Percentiles rank a stretch among this genome's conserved stretches.
Evolutionary conservation across 306 rosid genomes (phyloP).

Genomic region (Quercus mongolica): DNA sequence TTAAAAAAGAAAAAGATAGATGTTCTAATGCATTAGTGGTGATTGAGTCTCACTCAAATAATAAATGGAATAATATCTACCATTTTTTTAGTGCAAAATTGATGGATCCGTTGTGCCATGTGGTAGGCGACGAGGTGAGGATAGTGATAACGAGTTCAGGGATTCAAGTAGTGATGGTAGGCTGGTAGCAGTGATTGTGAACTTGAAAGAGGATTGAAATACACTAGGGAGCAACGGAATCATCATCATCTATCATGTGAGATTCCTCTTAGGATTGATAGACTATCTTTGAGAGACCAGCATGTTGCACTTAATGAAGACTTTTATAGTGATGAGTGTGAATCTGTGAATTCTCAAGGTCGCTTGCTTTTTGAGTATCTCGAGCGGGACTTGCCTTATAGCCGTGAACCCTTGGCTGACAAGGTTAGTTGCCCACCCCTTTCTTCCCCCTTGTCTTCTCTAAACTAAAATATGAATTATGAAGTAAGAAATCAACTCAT

Average conservation of each 20-base stretch:
- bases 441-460: not conserved
- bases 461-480: not conserved
- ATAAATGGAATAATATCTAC: not conserved
- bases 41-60: not conserved
- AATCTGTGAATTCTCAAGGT: slow-evolving; percentile 56
- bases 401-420: slow-evolving; percentile 90
- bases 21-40: not conserved
- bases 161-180: slow-evolving; percentile 83
- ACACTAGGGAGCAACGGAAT: slow-evolving; percentile 40
- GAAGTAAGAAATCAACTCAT: not conserved
- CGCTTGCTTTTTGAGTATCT: slow-evolving; percentile 71
- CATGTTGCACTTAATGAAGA: slow-evolving; percentile 52
- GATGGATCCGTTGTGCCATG: slow-evolving; percentile 14
- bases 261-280: slow-evolving; percentile 40
- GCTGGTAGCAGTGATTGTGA: slow-evolving; percentile 64
- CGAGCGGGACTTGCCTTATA: slow-evolving; percentile 68
- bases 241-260: slow-evolving; percentile 40
- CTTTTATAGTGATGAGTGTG: slow-evolving; percentile 84
- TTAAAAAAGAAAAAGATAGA: not conserved
- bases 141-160: slow-evolving; percentile 80
- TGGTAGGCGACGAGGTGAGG: slow-evolving; percentile 67
- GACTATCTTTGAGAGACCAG: slow-evolving; percentile 58
- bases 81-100: not conserved
- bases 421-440: slow-evolving; percentile 45
- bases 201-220: slow-evolving; percentile 44